phyloP scores from a whole-genome alignment of 1,284 basidiomycete genomes.

The Melanopsichium pennsylvanicum region DNA sequence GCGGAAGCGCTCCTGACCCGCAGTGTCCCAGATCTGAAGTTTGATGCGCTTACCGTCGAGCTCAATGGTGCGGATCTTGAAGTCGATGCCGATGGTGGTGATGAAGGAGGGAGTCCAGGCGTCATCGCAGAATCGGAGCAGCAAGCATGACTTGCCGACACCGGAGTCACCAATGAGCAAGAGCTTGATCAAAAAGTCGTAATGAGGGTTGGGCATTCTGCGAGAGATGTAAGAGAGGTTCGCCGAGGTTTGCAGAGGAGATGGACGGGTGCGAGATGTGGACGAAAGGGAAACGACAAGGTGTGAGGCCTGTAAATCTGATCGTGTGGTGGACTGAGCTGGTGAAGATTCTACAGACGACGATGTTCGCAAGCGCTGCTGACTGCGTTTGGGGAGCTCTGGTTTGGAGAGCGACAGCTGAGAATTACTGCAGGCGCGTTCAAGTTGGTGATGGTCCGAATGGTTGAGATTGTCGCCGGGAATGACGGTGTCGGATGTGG shows the following conservation, averaged over 20 bases:
- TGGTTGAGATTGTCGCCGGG: too few species aligned
- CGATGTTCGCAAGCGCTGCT: constrained; percentile 15
- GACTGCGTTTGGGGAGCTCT: constrained; percentile 25
- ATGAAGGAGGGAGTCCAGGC: constrained; percentile 99
- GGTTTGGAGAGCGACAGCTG: constrained; percentile 10
- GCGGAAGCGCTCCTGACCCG: constrained; percentile 97
- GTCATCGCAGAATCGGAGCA: constrained; percentile 98
- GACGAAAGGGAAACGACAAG: background rate
- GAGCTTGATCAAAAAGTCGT: constrained; percentile 63
- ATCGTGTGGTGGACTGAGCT: too few species aligned
- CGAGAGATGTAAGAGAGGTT: constrained; percentile 2
- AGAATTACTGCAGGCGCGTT: constrained; percentile 1
- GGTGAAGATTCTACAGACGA: constrained; percentile 3
- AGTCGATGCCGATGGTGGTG: constrained; percentile 84
- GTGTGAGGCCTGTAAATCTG: too few species aligned
- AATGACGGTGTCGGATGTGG: background rate
- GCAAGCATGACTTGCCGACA: constrained; percentile 95
- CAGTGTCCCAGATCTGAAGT: constrained; percentile 99
- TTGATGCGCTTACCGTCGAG: constrained; percentile 95
- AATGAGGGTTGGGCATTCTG: constrained; percentile 63
- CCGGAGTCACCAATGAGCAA: constrained; percentile 63
- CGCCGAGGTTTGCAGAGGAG: background rate
- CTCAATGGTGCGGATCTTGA: constrained; percentile 87
- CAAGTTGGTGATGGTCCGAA: background rate
- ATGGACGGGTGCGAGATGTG: background rate